These are phyloP conservation scores for Magnolia officinalis DNA, from an alignment of 164 flowering plant species.

Conservation along the genomic window DNA sequence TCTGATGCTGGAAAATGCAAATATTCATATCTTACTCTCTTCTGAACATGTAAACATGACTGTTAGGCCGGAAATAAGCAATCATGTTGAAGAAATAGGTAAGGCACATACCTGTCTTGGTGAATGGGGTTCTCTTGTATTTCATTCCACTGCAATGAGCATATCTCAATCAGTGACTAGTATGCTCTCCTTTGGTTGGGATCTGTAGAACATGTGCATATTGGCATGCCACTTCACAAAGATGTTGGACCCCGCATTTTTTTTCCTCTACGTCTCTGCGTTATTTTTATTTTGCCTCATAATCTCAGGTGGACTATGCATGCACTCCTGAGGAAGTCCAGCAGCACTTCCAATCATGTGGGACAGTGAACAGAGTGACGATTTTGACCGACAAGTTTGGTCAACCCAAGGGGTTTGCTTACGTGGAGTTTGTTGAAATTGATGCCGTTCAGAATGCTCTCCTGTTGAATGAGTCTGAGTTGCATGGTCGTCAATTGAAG, in stretches of 20 bases:
- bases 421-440: conserved; percentile 72
- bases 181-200: too few species aligned
- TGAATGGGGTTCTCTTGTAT: too few species aligned
- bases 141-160: too few species aligned
- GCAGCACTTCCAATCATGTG: conserved; percentile 80
- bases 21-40: too few species aligned
- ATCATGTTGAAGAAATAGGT: too few species aligned
- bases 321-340: conserved; percentile 85
- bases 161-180: too few species aligned
- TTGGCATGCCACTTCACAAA: background rate
- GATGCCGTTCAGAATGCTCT: conserved; percentile 81
- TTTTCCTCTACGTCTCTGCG: background rate
- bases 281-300: background rate
- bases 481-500: conserved; percentile 80
- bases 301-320: conserved; percentile 67
- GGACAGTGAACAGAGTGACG: conserved; percentile 78
- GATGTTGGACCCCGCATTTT: background rate
- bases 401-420: conserved; percentile 83
- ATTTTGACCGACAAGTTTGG: conserved; percentile 81
- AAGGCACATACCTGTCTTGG: too few species aligned
- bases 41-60: too few species aligned
- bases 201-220: background rate
- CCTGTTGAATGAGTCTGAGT: conserved; percentile 65
- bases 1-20: too few species aligned
- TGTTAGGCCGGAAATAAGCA: too few species aligned